phyloP scores from a whole-genome alignment of 2,329 filamentous ascomycete species.

The Curvularia verruculosa region DNA sequence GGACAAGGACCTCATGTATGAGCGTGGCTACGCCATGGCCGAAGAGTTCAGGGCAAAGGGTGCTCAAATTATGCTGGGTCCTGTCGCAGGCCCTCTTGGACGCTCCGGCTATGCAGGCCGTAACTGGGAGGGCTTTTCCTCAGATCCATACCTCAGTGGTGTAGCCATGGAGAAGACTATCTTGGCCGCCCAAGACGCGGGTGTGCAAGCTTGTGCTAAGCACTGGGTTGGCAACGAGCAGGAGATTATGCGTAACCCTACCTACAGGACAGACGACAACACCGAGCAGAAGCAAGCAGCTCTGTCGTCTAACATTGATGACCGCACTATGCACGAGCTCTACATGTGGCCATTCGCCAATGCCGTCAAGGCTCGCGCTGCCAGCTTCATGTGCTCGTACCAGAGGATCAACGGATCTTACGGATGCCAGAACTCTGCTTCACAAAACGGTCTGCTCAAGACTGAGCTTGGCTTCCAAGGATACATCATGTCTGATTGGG shows the following conservation, averaged over 20 bases:
- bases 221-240: conserved; percentile 69
- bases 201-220: conserved; percentile 54
- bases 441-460: conserved; percentile 59
- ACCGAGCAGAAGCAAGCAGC: conserved; percentile 55
- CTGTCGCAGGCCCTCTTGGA: conserved; percentile 56
- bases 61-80: conserved; percentile 54
- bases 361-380: conserved; percentile 62
- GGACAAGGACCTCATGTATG: conserved; percentile 49
- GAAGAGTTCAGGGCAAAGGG: conserved; percentile 46
- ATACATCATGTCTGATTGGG: conserved; percentile 53
- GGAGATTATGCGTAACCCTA: conserved; percentile 54
- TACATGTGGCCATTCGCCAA: conserved; percentile 73
- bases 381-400: conserved; percentile 66
- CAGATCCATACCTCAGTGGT: conserved; percentile 55
- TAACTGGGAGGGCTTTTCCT: conserved; percentile 54
- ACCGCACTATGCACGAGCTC: conserved; percentile 68
- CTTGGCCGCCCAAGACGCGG: conserved; percentile 49
- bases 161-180: conserved; percentile 51
- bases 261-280: conserved; percentile 61
- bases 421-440: conserved; percentile 48
- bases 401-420: conserved; percentile 47
- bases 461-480: conserved; percentile 59
- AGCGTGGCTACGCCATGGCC: conserved; percentile 48
- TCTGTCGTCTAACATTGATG: conserved; percentile 67
- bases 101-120: conserved; percentile 50